Evolutionary conservation across 306 rosid genomes (phyloP).

Genomic region (Astragalus glycyphyllos): DNA sequence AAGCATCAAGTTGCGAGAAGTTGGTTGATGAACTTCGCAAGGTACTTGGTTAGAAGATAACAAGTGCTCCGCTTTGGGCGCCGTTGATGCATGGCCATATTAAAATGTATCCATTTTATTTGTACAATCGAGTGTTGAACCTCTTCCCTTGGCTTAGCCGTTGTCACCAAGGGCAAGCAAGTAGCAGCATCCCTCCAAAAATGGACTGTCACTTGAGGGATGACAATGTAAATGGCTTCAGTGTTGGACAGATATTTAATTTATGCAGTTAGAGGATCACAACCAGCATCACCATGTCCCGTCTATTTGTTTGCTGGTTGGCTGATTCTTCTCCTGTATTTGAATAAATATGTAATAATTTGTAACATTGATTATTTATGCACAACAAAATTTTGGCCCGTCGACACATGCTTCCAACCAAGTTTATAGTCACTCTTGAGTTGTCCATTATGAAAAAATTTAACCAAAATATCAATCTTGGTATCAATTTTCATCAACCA

Average conservation of each 20-base stretch:
- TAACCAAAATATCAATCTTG: not conserved
- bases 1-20: slow-evolving; percentile 62
- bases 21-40: slow-evolving; percentile 76
- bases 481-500: not conserved
- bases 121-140: slow-evolving; percentile 30
- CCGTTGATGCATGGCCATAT: slow-evolving; percentile 3
- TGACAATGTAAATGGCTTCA: slow-evolving; percentile 43
- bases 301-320: slow-evolving; percentile 45
- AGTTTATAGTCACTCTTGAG: not conserved
- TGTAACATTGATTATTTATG: slow-evolving; percentile 50
- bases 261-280: slow-evolving; percentile 48
- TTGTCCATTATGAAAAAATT: not conserved
- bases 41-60: slow-evolving; percentile 59
- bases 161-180: slow-evolving; percentile 13
- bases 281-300: slow-evolving; percentile 44
- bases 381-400: slow-evolving; percentile 35
- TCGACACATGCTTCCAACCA: not conserved
- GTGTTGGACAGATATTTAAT: slow-evolving; percentile 35
- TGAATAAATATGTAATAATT: slow-evolving; percentile 47
- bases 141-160: slow-evolving; percentile 22
- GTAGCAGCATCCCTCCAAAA: slow-evolving; percentile 19
- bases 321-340: slow-evolving; percentile 41
- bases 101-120: slow-evolving; percentile 8
- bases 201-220: slow-evolving; percentile 23
- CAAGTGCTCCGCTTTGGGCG: not conserved